phyloP scores from a whole-genome alignment of 208 protist species.

The Acanthamoeba healyi region DNA sequence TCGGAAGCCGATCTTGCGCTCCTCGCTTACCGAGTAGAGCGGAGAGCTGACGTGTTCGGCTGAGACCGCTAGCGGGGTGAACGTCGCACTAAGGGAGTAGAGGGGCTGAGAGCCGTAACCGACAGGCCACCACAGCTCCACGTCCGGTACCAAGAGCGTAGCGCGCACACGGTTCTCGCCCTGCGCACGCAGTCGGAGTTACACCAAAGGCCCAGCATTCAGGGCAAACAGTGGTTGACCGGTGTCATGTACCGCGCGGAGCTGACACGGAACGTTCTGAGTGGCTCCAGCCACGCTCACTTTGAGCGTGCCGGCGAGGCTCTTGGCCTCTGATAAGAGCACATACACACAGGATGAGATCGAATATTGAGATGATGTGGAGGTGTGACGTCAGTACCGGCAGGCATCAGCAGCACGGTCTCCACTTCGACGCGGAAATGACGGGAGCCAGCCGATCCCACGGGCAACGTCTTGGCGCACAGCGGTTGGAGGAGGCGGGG shows the following conservation, averaged over 20 bases:
- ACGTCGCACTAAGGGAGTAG: background rate
- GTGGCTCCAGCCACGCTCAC: background rate
- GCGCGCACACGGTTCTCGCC: background rate
- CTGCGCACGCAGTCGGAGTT: background rate
- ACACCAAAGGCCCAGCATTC: background rate
- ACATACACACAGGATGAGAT: no score
- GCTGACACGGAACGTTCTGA: background rate
- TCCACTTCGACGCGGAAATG: background rate
- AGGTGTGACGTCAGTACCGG: background rate
- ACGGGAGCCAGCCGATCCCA: background rate
- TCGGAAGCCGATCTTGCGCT: constrained; percentile 60
- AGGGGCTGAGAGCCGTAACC: constrained; percentile 66
- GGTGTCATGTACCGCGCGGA: background rate
- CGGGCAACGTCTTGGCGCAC: background rate
- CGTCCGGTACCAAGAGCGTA: background rate
- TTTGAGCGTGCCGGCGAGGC: background rate
- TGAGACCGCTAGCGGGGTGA: background rate
- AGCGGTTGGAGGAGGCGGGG: no score
- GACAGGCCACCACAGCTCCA: constrained; percentile 73
- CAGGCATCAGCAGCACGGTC: background rate
- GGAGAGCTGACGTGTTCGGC: background rate
- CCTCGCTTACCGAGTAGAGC: background rate
- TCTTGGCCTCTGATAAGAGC: background rate
- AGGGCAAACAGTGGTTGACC: background rate
- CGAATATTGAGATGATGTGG: background rate